phyloP scores from a whole-genome alignment of 2,329 filamentous ascomycete species.

The Epichloe uncinata region DNA sequence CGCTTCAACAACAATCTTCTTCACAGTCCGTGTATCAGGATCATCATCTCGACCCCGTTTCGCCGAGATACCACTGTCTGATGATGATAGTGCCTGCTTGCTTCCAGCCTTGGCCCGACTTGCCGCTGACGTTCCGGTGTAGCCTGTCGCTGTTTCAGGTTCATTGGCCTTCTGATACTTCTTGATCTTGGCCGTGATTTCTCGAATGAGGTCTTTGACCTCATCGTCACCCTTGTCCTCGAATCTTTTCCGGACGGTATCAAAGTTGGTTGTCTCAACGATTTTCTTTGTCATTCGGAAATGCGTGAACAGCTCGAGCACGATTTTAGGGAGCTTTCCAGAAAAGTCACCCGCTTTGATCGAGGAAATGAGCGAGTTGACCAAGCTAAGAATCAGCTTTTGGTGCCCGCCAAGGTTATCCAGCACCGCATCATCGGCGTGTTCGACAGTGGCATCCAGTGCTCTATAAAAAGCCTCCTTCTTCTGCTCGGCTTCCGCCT shows the following conservation, averaged over 20 bases:
- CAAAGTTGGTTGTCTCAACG: slow-evolving; percentile 51
- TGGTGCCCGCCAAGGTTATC: slow-evolving; percentile 45
- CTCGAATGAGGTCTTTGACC: slow-evolving; percentile 46
- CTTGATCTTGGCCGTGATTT: slow-evolving; percentile 36
- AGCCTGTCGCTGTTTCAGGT: slow-evolving; percentile 21
- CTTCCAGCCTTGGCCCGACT: slow-evolving; percentile 22
- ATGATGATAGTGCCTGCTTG: slow-evolving; percentile 13
- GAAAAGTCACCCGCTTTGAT: slow-evolving; percentile 39
- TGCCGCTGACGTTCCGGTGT: slow-evolving; percentile 26
- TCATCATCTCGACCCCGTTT: slow-evolving; percentile 30
- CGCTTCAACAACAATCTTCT: slow-evolving; percentile 30
- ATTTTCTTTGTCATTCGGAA: slow-evolving; percentile 50
- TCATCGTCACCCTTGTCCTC: slow-evolving; percentile 50
- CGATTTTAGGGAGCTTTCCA: slow-evolving; percentile 38
- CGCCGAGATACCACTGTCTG: slow-evolving; percentile 14
- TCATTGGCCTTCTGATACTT: slow-evolving; percentile 25
- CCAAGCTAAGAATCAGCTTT: slow-evolving; percentile 41
- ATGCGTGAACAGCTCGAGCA: slow-evolving; percentile 46
- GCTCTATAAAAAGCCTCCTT: slow-evolving; percentile 36
- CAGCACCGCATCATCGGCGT: slow-evolving; percentile 41
- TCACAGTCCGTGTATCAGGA: slow-evolving; percentile 24
- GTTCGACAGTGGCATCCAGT: slow-evolving; percentile 38
- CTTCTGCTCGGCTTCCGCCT: slow-evolving; percentile 28
- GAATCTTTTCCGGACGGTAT: slow-evolving; percentile 49
- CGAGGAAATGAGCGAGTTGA: slow-evolving; percentile 40